Evolutionary conservation across 2,329 filamentous ascomycete genomes (phyloP).

Genomic region (Akanthomyces uredinophilus): DNA sequence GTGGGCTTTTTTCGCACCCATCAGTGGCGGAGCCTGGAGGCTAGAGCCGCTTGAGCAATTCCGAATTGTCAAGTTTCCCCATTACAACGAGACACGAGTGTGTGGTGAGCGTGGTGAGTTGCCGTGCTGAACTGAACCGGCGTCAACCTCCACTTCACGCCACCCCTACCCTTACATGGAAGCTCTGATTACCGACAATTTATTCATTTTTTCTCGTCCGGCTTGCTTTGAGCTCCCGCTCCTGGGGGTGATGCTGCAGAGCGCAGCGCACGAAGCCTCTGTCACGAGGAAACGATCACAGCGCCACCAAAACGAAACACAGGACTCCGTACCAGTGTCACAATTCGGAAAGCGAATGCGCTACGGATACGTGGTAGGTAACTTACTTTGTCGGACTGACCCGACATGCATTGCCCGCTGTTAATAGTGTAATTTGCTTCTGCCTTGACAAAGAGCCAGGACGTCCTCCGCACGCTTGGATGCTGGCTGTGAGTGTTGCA

Average conservation of each 20-base stretch:
- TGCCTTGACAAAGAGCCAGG: neutral
- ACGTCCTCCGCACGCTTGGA: neutral
- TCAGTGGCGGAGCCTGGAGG: conserved; percentile 2
- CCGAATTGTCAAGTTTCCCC: neutral
- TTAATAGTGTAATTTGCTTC: neutral
- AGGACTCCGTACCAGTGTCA: neutral
- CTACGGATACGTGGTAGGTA: neutral
- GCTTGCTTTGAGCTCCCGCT: neutral
- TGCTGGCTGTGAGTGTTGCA: neutral
- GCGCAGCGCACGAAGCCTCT: conserved; percentile 1
- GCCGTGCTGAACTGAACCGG: conserved; percentile 2
- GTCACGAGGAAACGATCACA: conserved; percentile 4
- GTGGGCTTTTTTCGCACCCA: neutral
- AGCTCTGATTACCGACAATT: neutral
- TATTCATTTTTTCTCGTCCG: neutral
- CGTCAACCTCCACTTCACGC: neutral
- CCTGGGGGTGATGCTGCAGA: neutral
- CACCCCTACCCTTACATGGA: neutral
- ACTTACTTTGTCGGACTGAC: neutral
- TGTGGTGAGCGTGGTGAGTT: neutral
- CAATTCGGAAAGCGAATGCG: neutral
- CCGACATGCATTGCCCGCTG: neutral
- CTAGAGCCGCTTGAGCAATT: conserved; percentile 7
- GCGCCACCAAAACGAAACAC: neutral
- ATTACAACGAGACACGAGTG: neutral